These are phyloP conservation scores for Ogataea wickerhamii DNA, from an alignment of 805 yeast species.

Conservation along the genomic window DNA sequence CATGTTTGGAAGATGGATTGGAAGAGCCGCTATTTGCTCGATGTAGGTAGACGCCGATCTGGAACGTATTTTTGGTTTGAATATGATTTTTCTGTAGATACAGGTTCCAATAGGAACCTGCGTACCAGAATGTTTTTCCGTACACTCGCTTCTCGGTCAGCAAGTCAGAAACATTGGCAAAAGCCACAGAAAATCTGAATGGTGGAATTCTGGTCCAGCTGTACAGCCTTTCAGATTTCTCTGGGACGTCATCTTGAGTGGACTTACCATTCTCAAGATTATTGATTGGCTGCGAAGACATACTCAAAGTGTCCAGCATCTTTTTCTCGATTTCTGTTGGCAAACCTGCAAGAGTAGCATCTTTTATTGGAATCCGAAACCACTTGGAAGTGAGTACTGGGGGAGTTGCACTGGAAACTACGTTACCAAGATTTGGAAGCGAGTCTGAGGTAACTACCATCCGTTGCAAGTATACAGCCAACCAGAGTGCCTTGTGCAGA, in stretches of 20 bases:
- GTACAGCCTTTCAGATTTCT: slow-evolving; percentile 20
- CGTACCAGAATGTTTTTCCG: slow-evolving; percentile 53
- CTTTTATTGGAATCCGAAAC: slow-evolving; percentile 43
- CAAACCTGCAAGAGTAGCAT: slow-evolving; percentile 45
- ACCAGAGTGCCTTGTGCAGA: slow-evolving; percentile 49
- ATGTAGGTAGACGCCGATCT: slow-evolving; percentile 55
- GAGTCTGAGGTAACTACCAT: slow-evolving; percentile 32
- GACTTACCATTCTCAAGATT: slow-evolving; percentile 23
- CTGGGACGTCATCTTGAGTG: slow-evolving; percentile 21
- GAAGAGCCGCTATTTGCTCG: slow-evolving; percentile 38
- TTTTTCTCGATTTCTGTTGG: slow-evolving; percentile 35
- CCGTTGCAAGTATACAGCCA: slow-evolving; percentile 41
- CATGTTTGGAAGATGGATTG: slow-evolving; percentile 37
- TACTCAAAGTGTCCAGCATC: slow-evolving; percentile 23
- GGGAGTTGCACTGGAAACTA: slow-evolving; percentile 24
- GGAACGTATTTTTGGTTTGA: slow-evolving; percentile 39
- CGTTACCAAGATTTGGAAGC: slow-evolving; percentile 28
- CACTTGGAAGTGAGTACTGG: slow-evolving; percentile 32
- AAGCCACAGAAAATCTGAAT: slow-evolving; percentile 50
- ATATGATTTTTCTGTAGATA: slow-evolving; percentile 47
- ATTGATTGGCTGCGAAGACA: slow-evolving; percentile 10
- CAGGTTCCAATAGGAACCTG: slow-evolving; percentile 59
- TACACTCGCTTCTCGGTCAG: slow-evolving; percentile 46
- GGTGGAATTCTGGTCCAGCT: slow-evolving; percentile 48
- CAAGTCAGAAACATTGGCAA: slow-evolving; percentile 44